A percentile compares a stretch with the other conserved stretches of the same genome.
These are phyloP conservation scores for Sclerotinia spermophila DNA, from an alignment of 2,329 filamentous ascomycete species.

Conservation along the genomic window DNA sequence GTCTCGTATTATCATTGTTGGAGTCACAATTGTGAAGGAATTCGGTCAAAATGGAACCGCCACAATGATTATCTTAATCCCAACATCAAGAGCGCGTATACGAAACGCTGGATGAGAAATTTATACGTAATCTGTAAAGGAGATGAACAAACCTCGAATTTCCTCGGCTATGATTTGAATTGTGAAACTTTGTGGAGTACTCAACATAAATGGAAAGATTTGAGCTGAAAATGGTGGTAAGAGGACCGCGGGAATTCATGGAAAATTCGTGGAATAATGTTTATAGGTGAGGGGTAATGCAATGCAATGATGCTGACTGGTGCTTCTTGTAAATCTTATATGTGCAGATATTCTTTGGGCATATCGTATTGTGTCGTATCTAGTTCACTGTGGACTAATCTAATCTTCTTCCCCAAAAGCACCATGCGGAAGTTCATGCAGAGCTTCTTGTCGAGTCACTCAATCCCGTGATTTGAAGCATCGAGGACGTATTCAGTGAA, in stretches of 20 bases:
- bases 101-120: not conserved
- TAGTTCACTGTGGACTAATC: not conserved
- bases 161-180: not conserved
- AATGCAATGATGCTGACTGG: not conserved
- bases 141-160: not conserved
- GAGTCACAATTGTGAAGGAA: not conserved
- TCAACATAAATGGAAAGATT: not conserved
- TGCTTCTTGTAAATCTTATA: not conserved
- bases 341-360: not conserved
- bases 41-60: not conserved
- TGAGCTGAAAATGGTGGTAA: not conserved
- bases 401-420: not conserved
- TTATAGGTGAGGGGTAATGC: conserved; percentile 1
- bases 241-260: not conserved
- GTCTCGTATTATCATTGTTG: not conserved
- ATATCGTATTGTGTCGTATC: too few species aligned
- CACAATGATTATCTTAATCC: too few species aligned
- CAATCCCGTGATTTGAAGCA: not conserved
- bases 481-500: not conserved
- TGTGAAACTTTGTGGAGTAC: not conserved
- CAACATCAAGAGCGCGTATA: not conserved
- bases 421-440: not conserved
- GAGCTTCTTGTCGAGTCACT: not conserved
- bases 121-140: not conserved
- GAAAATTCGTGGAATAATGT: not conserved